These are phyloP conservation scores for Anthostomella pinea DNA, from an alignment of 2,329 filamentous ascomycete species.

Conservation along the genomic window DNA sequence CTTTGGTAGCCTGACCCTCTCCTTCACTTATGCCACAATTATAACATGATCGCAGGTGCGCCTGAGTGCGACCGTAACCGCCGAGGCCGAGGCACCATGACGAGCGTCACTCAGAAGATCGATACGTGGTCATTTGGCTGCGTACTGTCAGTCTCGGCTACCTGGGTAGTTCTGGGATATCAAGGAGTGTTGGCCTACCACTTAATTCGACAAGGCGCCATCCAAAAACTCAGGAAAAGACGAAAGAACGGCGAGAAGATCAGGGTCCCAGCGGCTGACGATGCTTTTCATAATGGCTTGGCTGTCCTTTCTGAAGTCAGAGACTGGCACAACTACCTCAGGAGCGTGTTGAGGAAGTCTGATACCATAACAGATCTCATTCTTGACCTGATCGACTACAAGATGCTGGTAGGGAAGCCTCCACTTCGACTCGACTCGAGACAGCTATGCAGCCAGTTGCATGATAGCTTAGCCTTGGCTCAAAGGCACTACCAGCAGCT, in stretches of 20 bases:
- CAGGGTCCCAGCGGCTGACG: too few relatives aligned
- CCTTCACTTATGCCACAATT: too few relatives aligned
- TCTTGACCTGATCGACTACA: conserved; percentile 12
- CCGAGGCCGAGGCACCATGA: too few relatives aligned
- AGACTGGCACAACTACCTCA: conserved; percentile 14
- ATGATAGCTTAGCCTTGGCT: too few relatives aligned
- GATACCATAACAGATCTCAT: conserved; percentile 10
- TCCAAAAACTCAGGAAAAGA: not conserved
- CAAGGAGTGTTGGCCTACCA: conserved; percentile 10
- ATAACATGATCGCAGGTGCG: conserved; percentile 3
- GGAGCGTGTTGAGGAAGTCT: conserved; percentile 6
- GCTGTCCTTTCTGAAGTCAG: conserved; percentile 10
- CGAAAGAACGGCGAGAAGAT: too few relatives aligned
- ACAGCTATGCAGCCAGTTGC: too few relatives aligned
- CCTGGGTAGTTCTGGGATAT: conserved; percentile 15
- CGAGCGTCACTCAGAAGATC: conserved; percentile 6
- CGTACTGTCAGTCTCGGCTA: conserved; percentile 14
- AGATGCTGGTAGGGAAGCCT: conserved; percentile 7
- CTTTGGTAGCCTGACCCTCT: too few relatives aligned
- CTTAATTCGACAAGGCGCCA: conserved; percentile 1
- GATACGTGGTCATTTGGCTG: conserved; percentile 20
- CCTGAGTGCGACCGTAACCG: too few relatives aligned
- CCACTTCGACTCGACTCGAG: conserved; percentile 1
- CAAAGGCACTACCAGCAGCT: too few relatives aligned
- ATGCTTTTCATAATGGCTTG: conserved; percentile 14